phyloP scores from a whole-genome alignment of 192 early-diverging fungal species.

The Geranomyces michiganensis region DNA sequence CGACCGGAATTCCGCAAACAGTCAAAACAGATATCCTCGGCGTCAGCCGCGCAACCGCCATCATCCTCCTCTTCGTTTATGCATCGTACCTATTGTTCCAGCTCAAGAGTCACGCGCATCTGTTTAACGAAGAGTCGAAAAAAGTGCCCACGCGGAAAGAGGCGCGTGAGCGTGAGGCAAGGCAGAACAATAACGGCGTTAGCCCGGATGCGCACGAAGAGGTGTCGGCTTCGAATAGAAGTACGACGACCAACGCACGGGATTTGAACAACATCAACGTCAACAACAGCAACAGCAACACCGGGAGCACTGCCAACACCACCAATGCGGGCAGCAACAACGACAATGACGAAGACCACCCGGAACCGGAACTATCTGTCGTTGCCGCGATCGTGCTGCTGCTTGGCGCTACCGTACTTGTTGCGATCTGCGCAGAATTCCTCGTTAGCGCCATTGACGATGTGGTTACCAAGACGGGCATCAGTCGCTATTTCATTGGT shows the following conservation, averaged over 20 bases:
- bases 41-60: conserved; percentile 7
- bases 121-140: not conserved
- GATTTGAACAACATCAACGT: not conserved
- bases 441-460: conserved; percentile 82
- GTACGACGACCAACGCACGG: no score
- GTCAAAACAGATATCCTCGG: conserved; percentile 5
- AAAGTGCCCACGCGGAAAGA: conserved; percentile 9
- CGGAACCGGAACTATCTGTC: conserved; percentile 28
- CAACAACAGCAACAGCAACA: no score
- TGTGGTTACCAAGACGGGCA: conserved; percentile 64
- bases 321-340: not conserved
- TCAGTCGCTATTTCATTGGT: conserved; percentile 83
- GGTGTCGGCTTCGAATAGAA: no score
- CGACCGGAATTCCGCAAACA: not conserved
- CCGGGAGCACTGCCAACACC: not conserved
- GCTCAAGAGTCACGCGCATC: conserved; percentile 72
- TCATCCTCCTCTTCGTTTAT: conserved; percentile 49
- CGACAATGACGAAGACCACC: not conserved
- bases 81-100: conserved; percentile 73
- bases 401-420: conserved; percentile 63
- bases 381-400: conserved; percentile 69
- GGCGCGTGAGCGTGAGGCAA: no score
- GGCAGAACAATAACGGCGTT: no score
- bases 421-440: conserved; percentile 82
- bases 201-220: no score